Percentiles rank a stretch among this genome's conserved stretches.
Conservation (phyloP, 2,329 filamentous ascomycete species). For the Colletotrichum neosansevieriae region DNA sequence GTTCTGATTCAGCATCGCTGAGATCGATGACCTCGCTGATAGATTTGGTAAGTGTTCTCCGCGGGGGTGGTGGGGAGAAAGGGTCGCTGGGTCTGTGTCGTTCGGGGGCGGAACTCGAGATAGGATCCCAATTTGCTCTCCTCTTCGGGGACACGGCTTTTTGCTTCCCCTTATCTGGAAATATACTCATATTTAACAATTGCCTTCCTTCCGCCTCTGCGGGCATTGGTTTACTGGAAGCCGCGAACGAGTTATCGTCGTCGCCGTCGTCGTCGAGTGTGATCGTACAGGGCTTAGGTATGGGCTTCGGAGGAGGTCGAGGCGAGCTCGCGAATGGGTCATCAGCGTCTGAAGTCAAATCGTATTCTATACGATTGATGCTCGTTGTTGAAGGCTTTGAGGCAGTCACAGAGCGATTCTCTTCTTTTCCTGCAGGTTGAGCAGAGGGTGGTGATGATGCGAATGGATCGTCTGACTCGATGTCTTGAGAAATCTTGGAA, state of each 20-base stretch:
- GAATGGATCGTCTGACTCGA: conserved; percentile 40
- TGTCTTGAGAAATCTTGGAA: not conserved
- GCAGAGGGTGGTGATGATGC: conserved; percentile 42
- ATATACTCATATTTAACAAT: not conserved
- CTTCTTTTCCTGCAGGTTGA: conserved; percentile 20
- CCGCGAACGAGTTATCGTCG: conserved; percentile 17
- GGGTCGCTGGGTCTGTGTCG: conserved; percentile 13
- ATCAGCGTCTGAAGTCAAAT: conserved; percentile 33
- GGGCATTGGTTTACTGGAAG: conserved; percentile 11
- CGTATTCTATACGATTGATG: not conserved
- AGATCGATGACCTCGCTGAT: conserved; percentile 50
- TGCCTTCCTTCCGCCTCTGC: not conserved
- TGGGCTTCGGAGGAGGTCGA: conserved; percentile 5
- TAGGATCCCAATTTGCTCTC: conserved; percentile 59
- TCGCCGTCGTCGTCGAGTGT: conserved; percentile 24
- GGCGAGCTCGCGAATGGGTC: conserved; percentile 46
- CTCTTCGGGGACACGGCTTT: conserved; percentile 42
- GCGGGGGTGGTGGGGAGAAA: conserved; percentile 30
- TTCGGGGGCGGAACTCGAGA: conserved; percentile 66
- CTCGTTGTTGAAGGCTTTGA: not conserved
- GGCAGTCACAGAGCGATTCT: conserved; percentile 42
- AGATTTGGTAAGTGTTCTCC: conserved; percentile 1
- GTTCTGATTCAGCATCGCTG: conserved; percentile 45
- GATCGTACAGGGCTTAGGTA: conserved; percentile 14
- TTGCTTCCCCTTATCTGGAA: conserved; percentile 18